phyloP scores from a whole-genome alignment of 2,329 filamentous ascomycete species.

The Dothistroma septosporum region DNA sequence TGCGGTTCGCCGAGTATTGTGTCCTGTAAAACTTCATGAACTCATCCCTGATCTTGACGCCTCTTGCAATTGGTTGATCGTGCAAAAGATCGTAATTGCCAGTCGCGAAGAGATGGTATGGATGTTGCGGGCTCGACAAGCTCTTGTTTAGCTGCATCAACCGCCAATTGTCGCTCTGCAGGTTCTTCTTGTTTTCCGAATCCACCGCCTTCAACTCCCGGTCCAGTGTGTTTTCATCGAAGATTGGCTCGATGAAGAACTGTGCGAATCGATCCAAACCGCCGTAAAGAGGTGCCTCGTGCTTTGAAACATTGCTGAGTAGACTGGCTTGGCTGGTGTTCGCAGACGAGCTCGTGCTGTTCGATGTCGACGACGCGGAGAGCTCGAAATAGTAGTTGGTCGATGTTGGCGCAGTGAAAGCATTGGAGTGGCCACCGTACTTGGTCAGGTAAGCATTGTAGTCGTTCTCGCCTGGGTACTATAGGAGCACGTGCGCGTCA shows the following conservation, averaged over 20 bases:
- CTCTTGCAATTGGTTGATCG: conserved; percentile 70
- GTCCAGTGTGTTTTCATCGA: conserved; percentile 78
- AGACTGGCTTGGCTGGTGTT: conserved; percentile 37
- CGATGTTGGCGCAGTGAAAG: conserved; percentile 86
- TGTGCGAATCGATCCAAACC: conserved; percentile 88
- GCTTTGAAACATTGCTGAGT: conserved; percentile 34
- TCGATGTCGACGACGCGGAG: conserved; percentile 65
- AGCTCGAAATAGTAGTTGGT: conserved; percentile 99
- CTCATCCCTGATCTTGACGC: conserved; percentile 80
- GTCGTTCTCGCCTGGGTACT: conserved; percentile 90
- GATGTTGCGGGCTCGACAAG: conserved; percentile 80
- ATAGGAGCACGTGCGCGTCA: conserved; percentile 19
- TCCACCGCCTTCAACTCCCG: conserved; percentile 85
- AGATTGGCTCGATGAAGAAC: conserved; percentile 86
- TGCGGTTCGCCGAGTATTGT: conserved; percentile 87
- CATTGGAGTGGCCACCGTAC: conserved; percentile 89
- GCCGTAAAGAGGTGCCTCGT: conserved; percentile 65
- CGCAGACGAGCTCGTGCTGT: conserved; percentile 45
- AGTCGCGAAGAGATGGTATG: conserved; percentile 87
- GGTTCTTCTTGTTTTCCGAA: conserved; percentile 96
- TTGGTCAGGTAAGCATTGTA: conserved; percentile 90
- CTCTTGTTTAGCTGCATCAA: conserved; percentile 84
- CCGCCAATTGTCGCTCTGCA: conserved; percentile 86
- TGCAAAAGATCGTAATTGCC: conserved; percentile 84
- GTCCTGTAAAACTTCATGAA: conserved; percentile 89